Base-by-base conservation (phyloP, 2,329 filamentous ascomycete species). In the Sporothrix phasma region DNA sequence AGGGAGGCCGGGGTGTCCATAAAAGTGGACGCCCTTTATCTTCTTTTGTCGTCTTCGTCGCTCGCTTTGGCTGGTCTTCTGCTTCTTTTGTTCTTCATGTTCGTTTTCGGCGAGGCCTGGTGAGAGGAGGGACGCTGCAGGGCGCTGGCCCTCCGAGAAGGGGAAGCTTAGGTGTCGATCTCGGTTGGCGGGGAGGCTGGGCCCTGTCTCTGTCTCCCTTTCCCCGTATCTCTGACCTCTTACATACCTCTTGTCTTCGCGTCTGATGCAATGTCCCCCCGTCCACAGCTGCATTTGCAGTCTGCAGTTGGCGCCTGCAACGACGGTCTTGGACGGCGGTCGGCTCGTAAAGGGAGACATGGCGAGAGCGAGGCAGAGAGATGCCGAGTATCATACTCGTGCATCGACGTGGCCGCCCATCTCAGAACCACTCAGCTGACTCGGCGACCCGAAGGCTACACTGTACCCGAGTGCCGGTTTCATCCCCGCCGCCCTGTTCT, bases 91-190 rank as follows among this genome's bases (percentile, higher is more conserved):
- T 49, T 26, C 15, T 49, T 47, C 59, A 37, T 26, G 5, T 53
- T 37, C n/a, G 24, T 43, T 53, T n/a, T 51, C 34, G 19, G 34
- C 34, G 11, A 39, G 3, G 53, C 11, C 34, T 24, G 11, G 10
- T 43, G 54, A 58, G 37, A 29, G 1, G 22, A 26, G 37, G 5
- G 19, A n/a, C 17, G 22, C 19, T 5, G 13, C 11, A 29, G 24
- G 34, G 51, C 31, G 15, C 34, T 34, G 15, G 24, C 11, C n/a
- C 22, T 58, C 24, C 24, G 45, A 61, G 45, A 62, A 43, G 22
- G 34, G 60, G 60, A 62, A 41, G 60, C 58, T 61, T 39, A 37
- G 24, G 19, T 51, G 59, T 61, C 59, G 59, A 61, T 61, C 59
- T 26, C n/a, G 54, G 31, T n/a, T 43, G 54, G 24, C 39, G 37